Percentiles rank a stretch among this genome's conserved stretches.
Conservation (phyloP, 2,329 filamentous ascomycete species). For the Pseudodiploospora longispora region DNA sequence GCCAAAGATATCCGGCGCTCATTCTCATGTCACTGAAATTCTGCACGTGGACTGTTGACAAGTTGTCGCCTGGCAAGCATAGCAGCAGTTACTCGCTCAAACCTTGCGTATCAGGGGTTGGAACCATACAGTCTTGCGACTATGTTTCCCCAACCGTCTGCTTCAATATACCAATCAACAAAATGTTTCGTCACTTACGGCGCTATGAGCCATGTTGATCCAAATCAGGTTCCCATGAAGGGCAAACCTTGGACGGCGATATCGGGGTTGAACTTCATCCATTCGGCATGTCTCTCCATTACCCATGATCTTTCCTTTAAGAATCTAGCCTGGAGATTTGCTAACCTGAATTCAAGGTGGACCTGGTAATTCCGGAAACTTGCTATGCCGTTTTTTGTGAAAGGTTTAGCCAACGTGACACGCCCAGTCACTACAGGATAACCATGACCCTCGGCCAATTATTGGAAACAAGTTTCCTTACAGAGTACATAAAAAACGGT, state of each 20-base stretch:
- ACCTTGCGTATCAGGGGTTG: too few relatives aligned
- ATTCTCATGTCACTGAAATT: too few relatives aligned
- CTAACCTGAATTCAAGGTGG: conserved; percentile 36
- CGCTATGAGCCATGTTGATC: conserved; percentile 60
- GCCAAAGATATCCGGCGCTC: too few relatives aligned
- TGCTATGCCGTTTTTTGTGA: conserved; percentile 45
- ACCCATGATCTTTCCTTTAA: too few relatives aligned
- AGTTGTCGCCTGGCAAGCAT: too few relatives aligned
- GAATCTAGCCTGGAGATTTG: neutral
- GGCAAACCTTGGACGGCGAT: conserved; percentile 71
- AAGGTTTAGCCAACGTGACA: conserved; percentile 33
- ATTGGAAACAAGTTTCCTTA: conserved; percentile 69
- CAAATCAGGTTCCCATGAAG: conserved; percentile 60
- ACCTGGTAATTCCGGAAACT: conserved; percentile 65
- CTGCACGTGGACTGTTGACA: too few relatives aligned
- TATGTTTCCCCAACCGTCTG: conserved; percentile 39
- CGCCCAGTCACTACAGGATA: conserved; percentile 55
- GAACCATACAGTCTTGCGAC: neutral
- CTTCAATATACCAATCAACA: conserved; percentile 44
- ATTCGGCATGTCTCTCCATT: conserved; percentile 43
- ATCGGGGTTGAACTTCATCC: conserved; percentile 55
- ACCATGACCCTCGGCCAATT: conserved; percentile 66
- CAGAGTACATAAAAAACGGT: conserved; percentile 77
- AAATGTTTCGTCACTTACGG: conserved; percentile 72
- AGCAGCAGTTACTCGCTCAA: too few relatives aligned